Base-by-base conservation (phyloP, 2,329 filamentous ascomycete genomes). In the Cladophialophora exuberans region DNA sequence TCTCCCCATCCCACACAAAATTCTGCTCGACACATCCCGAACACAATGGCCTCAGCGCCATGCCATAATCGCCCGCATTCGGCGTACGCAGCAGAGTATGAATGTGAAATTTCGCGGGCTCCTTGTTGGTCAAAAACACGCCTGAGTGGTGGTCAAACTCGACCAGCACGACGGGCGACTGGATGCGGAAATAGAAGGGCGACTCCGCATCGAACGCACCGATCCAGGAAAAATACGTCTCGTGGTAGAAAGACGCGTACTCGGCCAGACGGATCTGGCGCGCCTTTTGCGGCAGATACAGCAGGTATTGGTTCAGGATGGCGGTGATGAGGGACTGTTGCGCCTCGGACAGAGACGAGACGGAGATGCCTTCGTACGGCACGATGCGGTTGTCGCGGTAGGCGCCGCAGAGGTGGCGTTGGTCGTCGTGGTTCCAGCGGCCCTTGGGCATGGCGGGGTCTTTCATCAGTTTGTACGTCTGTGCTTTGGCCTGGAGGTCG, bases 191-290 rank as follows among this genome's bases (percentile, higher is more conserved):
- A 70, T 92, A 93, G 65, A 89, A 93, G 0, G 88, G 76, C 67
- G 91, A 87, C 1, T 31, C 18, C 47, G 88, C 77, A 0, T 77
- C 82, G 57, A 75, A 88, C 0, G 82, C 83, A 3, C 89, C 89
- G 50, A 92, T 91, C 87, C 89, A 93, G 67, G 81, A 83, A 67
- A 90, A 92, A 65, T 89, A 88, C 4, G 88, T 92, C 75, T 91
- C 86, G n/a, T 72, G 64, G 52, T 87, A 83, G 67, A 82, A 79
- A 2, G 69, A 65, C 46, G 77, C 74, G 42, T 85, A 76, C 33
- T 84, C 76, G 1, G 74, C 70, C 1, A 90, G 68, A 13, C 83
- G 80, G 3, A 81, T 66, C 44, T 76, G 65, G 1, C 85, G 77
- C 0, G 87, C 79, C 9, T 66, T 65, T 0, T 70, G 64, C 0